Conservation (phyloP, 345 rosid genomes). For the Gossypium rotundifolium region DNA sequence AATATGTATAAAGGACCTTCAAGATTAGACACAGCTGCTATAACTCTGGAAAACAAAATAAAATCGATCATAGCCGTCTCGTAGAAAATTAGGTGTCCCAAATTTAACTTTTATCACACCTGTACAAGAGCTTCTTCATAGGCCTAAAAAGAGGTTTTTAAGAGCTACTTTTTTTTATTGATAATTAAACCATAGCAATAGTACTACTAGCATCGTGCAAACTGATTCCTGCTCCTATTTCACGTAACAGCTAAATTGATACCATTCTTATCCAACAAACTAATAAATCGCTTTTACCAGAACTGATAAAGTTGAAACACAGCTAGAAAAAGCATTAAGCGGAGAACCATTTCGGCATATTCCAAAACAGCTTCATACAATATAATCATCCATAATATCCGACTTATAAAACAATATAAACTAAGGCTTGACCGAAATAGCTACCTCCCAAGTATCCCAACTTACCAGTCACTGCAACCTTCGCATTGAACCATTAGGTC, state of each 20-base stretch:
- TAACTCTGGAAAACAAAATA: background rate
- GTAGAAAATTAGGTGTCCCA: background rate
- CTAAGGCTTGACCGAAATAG: background rate
- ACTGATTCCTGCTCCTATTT: background rate
- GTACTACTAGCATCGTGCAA: background rate
- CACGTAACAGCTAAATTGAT: too few relatives aligned
- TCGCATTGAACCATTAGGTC: slow-evolving; percentile 97
- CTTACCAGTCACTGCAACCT: slow-evolving; percentile 87
- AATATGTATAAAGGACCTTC: background rate
- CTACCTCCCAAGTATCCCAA: background rate
- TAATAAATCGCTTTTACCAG: background rate
- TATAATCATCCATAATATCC: too few relatives aligned
- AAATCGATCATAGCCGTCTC: background rate
- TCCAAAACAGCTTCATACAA: too few relatives aligned
- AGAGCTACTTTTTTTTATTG: background rate
- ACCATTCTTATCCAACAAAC: background rate
- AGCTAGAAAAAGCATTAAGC: background rate
- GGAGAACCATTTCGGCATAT: background rate
- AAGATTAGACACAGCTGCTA: background rate
- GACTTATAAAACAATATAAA: too few relatives aligned
- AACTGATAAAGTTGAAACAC: background rate
- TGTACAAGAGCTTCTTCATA: background rate
- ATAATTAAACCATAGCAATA: too few relatives aligned
- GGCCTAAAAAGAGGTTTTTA: background rate
- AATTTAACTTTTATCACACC: background rate